Evolutionary conservation across 2,329 filamentous ascomycete species (phyloP), one percentile per base, ranked within the genome.

Genomic region (Cyanodermella asteris): DNA sequence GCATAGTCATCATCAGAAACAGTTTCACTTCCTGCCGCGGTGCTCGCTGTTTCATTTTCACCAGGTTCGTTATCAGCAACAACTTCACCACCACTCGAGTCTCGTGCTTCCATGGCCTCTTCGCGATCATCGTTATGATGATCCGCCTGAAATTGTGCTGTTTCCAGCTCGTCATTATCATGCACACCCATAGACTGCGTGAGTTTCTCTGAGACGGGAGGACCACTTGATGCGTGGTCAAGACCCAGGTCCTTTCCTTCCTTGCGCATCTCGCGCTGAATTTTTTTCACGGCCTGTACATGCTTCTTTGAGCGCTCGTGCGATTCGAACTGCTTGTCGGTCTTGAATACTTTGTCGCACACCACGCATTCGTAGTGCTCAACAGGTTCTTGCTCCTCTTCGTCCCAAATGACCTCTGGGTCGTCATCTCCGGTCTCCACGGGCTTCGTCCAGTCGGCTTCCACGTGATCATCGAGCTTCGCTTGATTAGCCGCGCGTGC

Each of bases 281-380:
- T 50, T 31, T 81, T 65, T 36, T 82, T 72, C 5, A 93, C 61
- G 3, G 80, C 73, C 44, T 91, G 94, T 32, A 72, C 50, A 40
- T 97, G 87, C 49, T 94, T 97, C 47, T 91, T 97, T 56, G 84
- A 94, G 51, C 74, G 80, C 51, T 93, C 82, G 40, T 97, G 87
- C 3, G 75, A 72, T 39, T 90, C 71, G 31, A 75, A 81, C 42
- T 94, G 84, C 35, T 80, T 81, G 43, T 91, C 76, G 40, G 82
- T 94, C 49, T 93, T 76, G 46, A 84, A 87, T 1, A 42, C 58
- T 44, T 72, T 72, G 31, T 58, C 51, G 39, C 67, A 72, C 5
- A 61, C 63, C 17, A 72, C 60, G 34, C 67, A 72, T 35, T 71
- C 65, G 31, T 59, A 67, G 20, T 60, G 52, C 29, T 68, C 60